Evolutionary conservation across 768 basidiomycete genomes (phyloP).

Genomic region (Mycena olivaceomarginata): DNA sequence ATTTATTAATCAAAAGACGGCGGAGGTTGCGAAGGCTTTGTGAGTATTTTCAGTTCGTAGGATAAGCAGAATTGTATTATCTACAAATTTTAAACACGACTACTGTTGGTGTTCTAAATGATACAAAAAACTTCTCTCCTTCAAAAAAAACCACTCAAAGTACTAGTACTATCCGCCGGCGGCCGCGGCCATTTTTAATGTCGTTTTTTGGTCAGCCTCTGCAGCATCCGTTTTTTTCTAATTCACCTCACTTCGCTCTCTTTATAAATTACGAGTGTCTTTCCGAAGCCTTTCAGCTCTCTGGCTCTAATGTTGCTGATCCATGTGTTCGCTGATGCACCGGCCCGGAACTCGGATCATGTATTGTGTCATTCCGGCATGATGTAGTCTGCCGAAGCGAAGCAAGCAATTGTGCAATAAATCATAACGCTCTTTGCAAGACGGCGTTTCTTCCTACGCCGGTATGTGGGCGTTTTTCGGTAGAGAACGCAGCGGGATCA

Average conservation of each 20-base stretch:
- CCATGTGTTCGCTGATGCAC: too few relatives aligned
- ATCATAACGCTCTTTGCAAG: too few relatives aligned
- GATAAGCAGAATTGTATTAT: slow-evolving; percentile 34
- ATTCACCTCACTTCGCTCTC: too few relatives aligned
- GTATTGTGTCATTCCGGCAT: too few relatives aligned
- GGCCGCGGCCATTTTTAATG: slow-evolving; percentile 25
- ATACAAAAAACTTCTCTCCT: slow-evolving; percentile 27
- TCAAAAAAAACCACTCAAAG: slow-evolving; percentile 29
- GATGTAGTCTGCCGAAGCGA: too few relatives aligned
- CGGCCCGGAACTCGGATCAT: too few relatives aligned
- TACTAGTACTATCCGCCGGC: slow-evolving; percentile 27
- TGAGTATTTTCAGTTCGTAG: slow-evolving; percentile 33
- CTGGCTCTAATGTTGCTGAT: slow-evolving; percentile 27
- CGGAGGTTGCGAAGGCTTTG: slow-evolving; percentile 36
- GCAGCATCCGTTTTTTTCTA: slow-evolving; percentile 17
- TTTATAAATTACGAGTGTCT: background rate
- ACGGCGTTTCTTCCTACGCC: too few relatives aligned
- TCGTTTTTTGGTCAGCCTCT: slow-evolving; percentile 26
- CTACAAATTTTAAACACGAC: slow-evolving; percentile 32
- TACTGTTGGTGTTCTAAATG: slow-evolving; percentile 29
- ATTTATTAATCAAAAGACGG: slow-evolving; percentile 37
- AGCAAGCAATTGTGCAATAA: too few relatives aligned
- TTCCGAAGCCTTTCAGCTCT: slow-evolving; percentile 26
- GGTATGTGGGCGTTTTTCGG: too few relatives aligned
- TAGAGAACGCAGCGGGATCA: too few relatives aligned